phyloP scores from a whole-genome alignment of 768 basidiomycete genomes.

The Harrya chromipes region DNA sequence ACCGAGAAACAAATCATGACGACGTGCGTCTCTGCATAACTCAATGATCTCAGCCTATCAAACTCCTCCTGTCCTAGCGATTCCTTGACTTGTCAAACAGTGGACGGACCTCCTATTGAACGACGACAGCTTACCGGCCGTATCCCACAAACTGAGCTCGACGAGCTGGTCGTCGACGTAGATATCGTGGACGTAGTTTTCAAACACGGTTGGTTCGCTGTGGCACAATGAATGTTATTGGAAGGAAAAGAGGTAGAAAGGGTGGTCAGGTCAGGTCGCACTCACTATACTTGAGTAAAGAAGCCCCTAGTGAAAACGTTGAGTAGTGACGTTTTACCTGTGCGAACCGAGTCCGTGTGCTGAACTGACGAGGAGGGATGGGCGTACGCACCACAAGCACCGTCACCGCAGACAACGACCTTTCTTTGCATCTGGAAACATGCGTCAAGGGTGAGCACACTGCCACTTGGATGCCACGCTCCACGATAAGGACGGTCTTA shows the following conservation, averaged over 20 bases:
- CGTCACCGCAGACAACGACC: conserved; percentile 93
- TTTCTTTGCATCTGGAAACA: conserved; percentile 49
- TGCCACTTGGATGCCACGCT: conserved; percentile 7
- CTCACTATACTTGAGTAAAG: conserved; percentile 93
- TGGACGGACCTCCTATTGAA: background rate
- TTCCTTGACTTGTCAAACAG: conserved; percentile 32
- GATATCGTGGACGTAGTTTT: conserved; percentile 94
- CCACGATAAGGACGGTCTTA: conserved; percentile 13
- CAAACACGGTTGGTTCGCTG: conserved; percentile 93
- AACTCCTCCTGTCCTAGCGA: conserved; percentile 89
- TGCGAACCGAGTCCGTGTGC: conserved; percentile 8
- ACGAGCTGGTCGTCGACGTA: conserved; percentile 83
- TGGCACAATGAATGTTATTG: background rate
- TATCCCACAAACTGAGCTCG: conserved; percentile 96
- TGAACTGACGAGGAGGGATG: conserved; percentile 7
- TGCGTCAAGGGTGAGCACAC: conserved; percentile 13
- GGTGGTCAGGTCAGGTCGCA: no score
- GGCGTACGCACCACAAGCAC: conserved; percentile 70
- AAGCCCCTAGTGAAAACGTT: conserved; percentile 90
- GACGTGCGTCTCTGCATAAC: conserved; percentile 95
- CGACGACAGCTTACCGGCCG: conserved; percentile 66
- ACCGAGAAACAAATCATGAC: conserved; percentile 97
- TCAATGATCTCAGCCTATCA: conserved; percentile 88
- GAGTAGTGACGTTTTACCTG: conserved; percentile 79
- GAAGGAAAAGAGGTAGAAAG: background rate